Evolutionary conservation across 148 eudicot genomes (phyloP).

Genomic region (Rhododendron molle): DNA sequence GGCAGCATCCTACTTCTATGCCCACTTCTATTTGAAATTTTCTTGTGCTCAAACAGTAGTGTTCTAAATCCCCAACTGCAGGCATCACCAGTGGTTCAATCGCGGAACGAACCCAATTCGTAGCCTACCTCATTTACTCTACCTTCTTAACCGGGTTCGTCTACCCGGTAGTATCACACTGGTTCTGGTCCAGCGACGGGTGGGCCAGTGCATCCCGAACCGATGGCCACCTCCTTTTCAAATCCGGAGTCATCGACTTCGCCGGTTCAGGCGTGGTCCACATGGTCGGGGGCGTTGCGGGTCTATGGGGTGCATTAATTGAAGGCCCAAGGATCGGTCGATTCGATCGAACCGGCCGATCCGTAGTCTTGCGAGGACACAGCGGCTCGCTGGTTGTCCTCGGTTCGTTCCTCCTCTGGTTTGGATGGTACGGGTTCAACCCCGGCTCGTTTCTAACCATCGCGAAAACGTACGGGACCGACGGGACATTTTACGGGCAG

Average conservation of each 20-base stretch:
- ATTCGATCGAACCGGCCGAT: slow-evolving; percentile 29
- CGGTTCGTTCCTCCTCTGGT: slow-evolving; percentile 42
- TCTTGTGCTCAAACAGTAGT: not conserved
- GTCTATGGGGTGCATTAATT: slow-evolving; percentile 39
- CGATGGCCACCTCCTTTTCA: slow-evolving; percentile 19
- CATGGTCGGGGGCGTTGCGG: slow-evolving; percentile 49
- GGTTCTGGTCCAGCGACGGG: slow-evolving; percentile 43
- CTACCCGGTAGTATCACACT: slow-evolving; percentile 40
- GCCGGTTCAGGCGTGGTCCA: slow-evolving; percentile 53
- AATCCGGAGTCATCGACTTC: slow-evolving; percentile 39
- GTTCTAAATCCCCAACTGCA: not conserved
- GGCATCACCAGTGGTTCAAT: slow-evolving; percentile 41
- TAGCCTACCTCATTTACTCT: slow-evolving; percentile 42
- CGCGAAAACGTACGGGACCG: slow-evolving; percentile 21
- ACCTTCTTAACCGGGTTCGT: slow-evolving; percentile 41
- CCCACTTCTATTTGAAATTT: too few relatives aligned
- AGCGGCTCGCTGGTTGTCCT: slow-evolving; percentile 37
- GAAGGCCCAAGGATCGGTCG: slow-evolving; percentile 42
- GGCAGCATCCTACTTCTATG: too few relatives aligned
- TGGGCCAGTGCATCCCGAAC: slow-evolving; percentile 33
- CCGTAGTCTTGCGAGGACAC: slow-evolving; percentile 32
- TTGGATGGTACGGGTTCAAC: slow-evolving; percentile 49
- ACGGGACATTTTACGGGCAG: slow-evolving; percentile 27
- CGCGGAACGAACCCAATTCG: slow-evolving; percentile 46
- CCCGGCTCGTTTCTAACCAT: slow-evolving; percentile 42